Conservation (phyloP, 176 grass and related monocot species). For the Oryza meyeriana region DNA sequence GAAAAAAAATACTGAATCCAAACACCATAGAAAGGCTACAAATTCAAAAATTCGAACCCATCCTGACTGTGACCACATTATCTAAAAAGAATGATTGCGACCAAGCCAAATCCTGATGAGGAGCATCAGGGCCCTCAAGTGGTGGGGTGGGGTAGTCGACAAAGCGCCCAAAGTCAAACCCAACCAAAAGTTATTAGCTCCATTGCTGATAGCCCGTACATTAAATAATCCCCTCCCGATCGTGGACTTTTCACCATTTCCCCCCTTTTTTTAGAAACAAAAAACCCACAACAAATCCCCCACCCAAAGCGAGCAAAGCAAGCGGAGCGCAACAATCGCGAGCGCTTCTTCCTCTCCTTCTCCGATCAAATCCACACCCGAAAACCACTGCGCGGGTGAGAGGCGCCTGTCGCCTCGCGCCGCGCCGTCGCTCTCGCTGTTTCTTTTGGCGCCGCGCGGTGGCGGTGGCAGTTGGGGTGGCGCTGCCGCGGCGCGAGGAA, state of each 20-base stretch:
- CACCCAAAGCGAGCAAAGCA: background rate
- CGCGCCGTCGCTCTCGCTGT: background rate
- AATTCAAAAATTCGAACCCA: background rate
- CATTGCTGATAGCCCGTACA: background rate
- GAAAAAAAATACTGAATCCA: background rate
- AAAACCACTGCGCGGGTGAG: slow-evolving; percentile 22
- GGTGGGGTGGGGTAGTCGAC: background rate
- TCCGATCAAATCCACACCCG: slow-evolving; percentile 48
- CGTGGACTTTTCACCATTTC: slow-evolving; percentile 35
- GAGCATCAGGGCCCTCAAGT: background rate
- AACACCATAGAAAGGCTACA: background rate
- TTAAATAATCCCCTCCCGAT: slow-evolving; percentile 21
- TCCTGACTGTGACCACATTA: background rate
- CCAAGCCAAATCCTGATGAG: background rate
- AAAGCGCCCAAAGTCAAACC: slow-evolving; percentile 38
- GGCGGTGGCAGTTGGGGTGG: background rate
- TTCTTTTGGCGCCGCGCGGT: background rate
- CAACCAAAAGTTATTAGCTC: background rate
- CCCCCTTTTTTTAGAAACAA: background rate
- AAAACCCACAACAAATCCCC: background rate
- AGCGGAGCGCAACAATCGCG: background rate
- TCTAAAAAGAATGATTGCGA: background rate
- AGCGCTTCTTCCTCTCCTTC: background rate
- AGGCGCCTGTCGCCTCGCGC: slow-evolving; percentile 14
- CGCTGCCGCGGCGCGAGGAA: background rate